Conservation (phyloP, 768 basidiomycete species). For the Lactarius sanguifluus region DNA sequence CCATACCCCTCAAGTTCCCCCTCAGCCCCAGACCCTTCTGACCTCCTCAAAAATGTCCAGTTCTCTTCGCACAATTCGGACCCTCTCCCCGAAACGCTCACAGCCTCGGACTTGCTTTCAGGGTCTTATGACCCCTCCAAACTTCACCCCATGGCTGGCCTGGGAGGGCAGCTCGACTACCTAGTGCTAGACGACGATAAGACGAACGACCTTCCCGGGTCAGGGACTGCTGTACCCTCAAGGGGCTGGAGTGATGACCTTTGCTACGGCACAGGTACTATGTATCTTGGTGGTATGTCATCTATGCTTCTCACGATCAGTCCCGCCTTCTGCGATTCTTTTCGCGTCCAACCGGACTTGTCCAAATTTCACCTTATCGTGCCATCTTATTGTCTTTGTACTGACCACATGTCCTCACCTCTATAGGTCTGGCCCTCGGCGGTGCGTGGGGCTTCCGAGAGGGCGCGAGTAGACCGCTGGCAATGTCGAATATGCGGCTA, state of each 20-base stretch:
- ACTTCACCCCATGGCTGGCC: slow-evolving; percentile 90
- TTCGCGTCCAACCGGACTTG: slow-evolving; percentile 60
- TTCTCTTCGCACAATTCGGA: slow-evolving; percentile 35
- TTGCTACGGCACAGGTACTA: slow-evolving; percentile 98
- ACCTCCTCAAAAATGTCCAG: slow-evolving; percentile 29
- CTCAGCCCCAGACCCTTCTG: slow-evolving; percentile 18
- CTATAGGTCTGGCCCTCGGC: slow-evolving; percentile 87
- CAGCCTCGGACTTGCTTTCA: slow-evolving; percentile 84
- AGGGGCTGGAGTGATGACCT: slow-evolving; percentile 99
- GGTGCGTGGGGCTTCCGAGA: slow-evolving; percentile 96
- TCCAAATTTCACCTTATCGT: slow-evolving; percentile 32
- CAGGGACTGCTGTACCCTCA: slow-evolving; percentile 87
- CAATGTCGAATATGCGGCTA: slow-evolving; percentile 80
- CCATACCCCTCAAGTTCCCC: slow-evolving; percentile 8
- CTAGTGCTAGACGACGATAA: slow-evolving; percentile 96
- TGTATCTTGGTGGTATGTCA: slow-evolving; percentile 92
- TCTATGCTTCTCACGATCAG: slow-evolving; percentile 30
- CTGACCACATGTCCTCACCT: slow-evolving; percentile 73
- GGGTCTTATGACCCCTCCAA: slow-evolving; percentile 87
- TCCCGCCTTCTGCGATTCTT: slow-evolving; percentile 33
- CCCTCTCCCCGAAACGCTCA: slow-evolving; percentile 58
- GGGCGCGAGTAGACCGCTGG: slow-evolving; percentile 84
- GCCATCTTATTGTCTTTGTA: slow-evolving; percentile 70
- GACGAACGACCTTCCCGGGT: slow-evolving; percentile 84
- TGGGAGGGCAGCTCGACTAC: slow-evolving; percentile 95